These are phyloP conservation scores for Myriosclerotinia curreyana DNA, from an alignment of 2,329 filamentous ascomycete species.

Conservation along the genomic window DNA sequence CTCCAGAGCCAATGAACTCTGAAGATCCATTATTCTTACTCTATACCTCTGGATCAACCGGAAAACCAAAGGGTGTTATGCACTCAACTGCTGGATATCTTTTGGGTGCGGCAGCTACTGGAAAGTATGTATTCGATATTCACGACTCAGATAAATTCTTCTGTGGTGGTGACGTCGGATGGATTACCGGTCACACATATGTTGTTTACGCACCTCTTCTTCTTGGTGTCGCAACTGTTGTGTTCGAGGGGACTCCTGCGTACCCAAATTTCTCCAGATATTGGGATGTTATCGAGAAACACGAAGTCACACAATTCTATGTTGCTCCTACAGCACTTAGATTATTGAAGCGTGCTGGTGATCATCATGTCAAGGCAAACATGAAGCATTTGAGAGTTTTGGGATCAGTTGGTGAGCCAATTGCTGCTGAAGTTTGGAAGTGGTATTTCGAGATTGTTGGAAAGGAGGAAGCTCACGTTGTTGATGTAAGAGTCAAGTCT, in stretches of 20 bases:
- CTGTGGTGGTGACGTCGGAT: slow-evolving; percentile 96
- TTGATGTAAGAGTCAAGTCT: slow-evolving; percentile 72
- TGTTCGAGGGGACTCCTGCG: slow-evolving; percentile 96
- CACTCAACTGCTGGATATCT: slow-evolving; percentile 95
- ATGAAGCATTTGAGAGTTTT: slow-evolving; percentile 89
- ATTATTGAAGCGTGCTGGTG: slow-evolving; percentile 89
- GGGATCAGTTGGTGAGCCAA: slow-evolving; percentile 94
- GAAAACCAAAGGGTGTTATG: slow-evolving; percentile 98
- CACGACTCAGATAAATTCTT: slow-evolving; percentile 93
- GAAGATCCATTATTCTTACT: slow-evolving; percentile 97
- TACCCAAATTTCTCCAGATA: slow-evolving; percentile 98
- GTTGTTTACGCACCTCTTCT: slow-evolving; percentile 95
- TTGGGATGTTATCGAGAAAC: slow-evolving; percentile 97
- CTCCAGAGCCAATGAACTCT: slow-evolving; percentile 83
- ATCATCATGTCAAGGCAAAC: slow-evolving; percentile 83
- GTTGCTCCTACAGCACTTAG: slow-evolving; percentile 93
- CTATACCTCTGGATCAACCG: slow-evolving; percentile 96
- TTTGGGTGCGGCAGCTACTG: slow-evolving; percentile 87
- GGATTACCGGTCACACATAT: slow-evolving; percentile 99
- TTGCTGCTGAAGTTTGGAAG: slow-evolving; percentile 98
- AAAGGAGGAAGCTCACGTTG: slow-evolving; percentile 87
- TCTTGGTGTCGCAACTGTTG: slow-evolving; percentile 88
- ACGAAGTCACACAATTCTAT: slow-evolving; percentile 96
- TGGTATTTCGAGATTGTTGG: slow-evolving; percentile 98
- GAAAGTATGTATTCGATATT: slow-evolving; percentile 99